A percentile compares a stretch with the other conserved stretches of the same genome.
phyloP scores from a whole-genome alignment of 2,329 filamentous ascomycete genomes.

The Cladosporium sp. region DNA sequence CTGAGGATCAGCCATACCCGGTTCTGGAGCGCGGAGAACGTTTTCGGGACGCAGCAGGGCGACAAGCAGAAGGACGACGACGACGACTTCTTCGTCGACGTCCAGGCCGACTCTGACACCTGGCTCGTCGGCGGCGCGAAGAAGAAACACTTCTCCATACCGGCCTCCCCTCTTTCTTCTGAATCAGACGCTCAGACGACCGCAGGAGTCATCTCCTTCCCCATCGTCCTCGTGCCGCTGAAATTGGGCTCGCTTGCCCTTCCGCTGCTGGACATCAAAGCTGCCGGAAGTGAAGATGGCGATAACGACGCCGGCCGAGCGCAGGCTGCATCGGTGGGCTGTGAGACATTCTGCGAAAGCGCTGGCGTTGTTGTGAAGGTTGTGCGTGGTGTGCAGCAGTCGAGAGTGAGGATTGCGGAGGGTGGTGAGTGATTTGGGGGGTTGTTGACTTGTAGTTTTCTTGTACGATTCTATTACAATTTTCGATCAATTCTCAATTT shows the following conservation, averaged over 20 bases:
- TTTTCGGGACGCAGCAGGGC: slow-evolving; percentile 36
- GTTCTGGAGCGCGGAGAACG: slow-evolving; percentile 49
- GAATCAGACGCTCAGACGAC: neutral
- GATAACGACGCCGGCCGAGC: slow-evolving; percentile 22
- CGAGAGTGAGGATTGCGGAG: slow-evolving; percentile 6
- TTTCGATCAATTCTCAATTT: too few relatives aligned
- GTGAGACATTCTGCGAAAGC: slow-evolving; percentile 78
- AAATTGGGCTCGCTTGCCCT: slow-evolving; percentile 73
- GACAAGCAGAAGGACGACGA: slow-evolving; percentile 14
- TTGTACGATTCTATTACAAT: too few relatives aligned
- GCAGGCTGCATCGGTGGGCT: slow-evolving; percentile 30
- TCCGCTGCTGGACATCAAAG: slow-evolving; percentile 72
- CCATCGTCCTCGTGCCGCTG: slow-evolving; percentile 74
- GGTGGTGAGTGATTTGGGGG: too few relatives aligned
- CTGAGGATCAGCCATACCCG: slow-evolving; percentile 56
- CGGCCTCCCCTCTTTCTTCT: neutral
- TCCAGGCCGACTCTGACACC: slow-evolving; percentile 66
- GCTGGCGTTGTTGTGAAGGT: slow-evolving; percentile 74
- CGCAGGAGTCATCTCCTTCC: slow-evolving; percentile 44
- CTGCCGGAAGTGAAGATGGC: slow-evolving; percentile 44
- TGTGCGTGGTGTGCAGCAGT: slow-evolving; percentile 51
- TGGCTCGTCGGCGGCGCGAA: slow-evolving; percentile 77
- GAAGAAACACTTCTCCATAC: slow-evolving; percentile 8
- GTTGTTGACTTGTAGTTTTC: too few relatives aligned
- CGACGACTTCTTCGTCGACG: slow-evolving; percentile 73